phyloP scores from a whole-genome alignment of 192 early-diverging fungal species.

The Spizellomyces punctatus region DNA sequence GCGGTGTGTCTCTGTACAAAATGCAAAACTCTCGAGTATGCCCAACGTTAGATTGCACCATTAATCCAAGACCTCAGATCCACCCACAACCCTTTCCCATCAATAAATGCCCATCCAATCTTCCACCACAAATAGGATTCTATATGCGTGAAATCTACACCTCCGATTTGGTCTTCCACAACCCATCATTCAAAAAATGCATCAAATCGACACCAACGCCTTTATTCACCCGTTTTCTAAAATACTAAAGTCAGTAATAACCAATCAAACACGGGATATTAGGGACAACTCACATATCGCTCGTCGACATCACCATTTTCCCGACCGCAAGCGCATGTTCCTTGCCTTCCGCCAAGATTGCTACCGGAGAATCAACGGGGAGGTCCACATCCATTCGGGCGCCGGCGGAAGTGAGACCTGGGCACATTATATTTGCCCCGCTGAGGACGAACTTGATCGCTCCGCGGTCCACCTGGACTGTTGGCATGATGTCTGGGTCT shows the following conservation, averaged over 20 bases:
- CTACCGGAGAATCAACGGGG: constrained; percentile 73
- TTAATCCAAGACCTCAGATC: too few relatives aligned
- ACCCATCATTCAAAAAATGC: constrained; percentile 83
- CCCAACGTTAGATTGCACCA: too few relatives aligned
- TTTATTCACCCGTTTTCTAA: constrained; percentile 74
- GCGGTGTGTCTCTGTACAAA: too few relatives aligned
- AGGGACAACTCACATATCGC: constrained; percentile 73
- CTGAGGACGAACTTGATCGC: constrained; percentile 98
- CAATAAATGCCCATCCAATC: too few relatives aligned
- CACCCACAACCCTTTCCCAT: too few relatives aligned
- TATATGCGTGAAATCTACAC: neutral
- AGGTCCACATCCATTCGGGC: constrained; percentile 76
- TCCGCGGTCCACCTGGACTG: constrained; percentile 90
- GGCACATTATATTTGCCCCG: constrained; percentile 99
- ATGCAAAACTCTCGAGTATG: too few relatives aligned
- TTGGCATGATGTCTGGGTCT: constrained; percentile 91
- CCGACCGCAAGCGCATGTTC: constrained; percentile 93
- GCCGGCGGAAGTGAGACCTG: constrained; percentile 93
- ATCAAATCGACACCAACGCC: constrained; percentile 86
- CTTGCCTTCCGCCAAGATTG: constrained; percentile 95
- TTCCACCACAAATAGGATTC: too few relatives aligned
- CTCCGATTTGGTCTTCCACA: constrained; percentile 36
- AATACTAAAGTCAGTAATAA: neutral
- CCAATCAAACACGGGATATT: neutral
- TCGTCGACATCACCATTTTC: constrained; percentile 81